phyloP scores from a whole-genome alignment of 1,284 basidiomycete genomes.

The Xerocomus minutiporus region DNA sequence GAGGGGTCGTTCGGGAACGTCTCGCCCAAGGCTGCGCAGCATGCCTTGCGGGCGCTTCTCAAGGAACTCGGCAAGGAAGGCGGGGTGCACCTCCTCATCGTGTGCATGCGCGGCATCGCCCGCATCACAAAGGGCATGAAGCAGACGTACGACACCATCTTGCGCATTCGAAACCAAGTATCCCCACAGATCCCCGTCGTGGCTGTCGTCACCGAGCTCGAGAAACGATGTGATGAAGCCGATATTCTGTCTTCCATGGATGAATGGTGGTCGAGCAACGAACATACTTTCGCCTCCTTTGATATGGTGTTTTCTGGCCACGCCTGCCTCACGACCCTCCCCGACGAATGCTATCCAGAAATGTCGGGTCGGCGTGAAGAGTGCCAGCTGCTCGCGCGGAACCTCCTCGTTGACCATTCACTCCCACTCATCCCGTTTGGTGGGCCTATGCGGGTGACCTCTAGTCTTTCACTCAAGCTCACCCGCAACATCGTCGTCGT shows the following conservation, averaged over 20 bases:
- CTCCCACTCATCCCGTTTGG: constrained; percentile 15
- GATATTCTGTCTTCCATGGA: constrained; percentile 22
- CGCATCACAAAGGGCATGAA: constrained; percentile 22
- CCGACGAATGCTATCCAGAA: constrained; percentile 19
- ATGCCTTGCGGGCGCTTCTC: constrained; percentile 22
- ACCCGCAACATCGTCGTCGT: constrained; percentile 25
- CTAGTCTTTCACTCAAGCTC: constrained; percentile 16
- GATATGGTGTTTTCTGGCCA: constrained; percentile 20
- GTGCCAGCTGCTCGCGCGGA: constrained; percentile 19
- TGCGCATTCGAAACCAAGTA: constrained; percentile 22
- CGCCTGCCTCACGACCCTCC: constrained; percentile 24
- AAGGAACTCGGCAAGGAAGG: constrained; percentile 19
- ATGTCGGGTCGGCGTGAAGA: constrained; percentile 15
- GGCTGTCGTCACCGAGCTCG: constrained; percentile 27
- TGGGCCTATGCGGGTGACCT: background rate
- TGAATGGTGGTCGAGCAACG: constrained; percentile 19
- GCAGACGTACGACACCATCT: constrained; percentile 20
- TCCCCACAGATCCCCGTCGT: constrained; percentile 22
- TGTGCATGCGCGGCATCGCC: constrained; percentile 27
- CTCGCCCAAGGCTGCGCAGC: constrained; percentile 18
- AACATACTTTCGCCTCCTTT: background rate
- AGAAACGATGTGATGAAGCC: constrained; percentile 17
- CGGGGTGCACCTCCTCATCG: constrained; percentile 30
- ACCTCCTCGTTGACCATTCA: constrained; percentile 21
- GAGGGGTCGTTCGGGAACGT: constrained; percentile 27